Percentiles rank a stretch among this genome's conserved stretches.
These are phyloP conservation scores for Phytophthora crassamura DNA, from an alignment of 352 stramenopile genomes.

Conservation along the genomic window DNA sequence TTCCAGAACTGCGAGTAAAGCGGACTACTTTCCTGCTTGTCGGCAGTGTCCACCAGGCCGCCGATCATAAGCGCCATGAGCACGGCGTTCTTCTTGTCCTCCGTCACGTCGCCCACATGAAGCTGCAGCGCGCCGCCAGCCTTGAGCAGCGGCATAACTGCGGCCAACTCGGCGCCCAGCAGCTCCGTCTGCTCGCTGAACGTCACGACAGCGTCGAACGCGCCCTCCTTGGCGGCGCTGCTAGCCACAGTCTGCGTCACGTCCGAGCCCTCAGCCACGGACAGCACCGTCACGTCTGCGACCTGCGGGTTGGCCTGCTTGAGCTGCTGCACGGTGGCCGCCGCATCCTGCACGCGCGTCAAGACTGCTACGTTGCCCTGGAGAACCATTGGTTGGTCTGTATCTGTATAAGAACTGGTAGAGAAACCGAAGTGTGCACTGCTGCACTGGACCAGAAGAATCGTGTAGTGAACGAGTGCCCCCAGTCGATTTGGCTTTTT, in stretches of 20 bases:
- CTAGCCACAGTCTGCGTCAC: slow-evolving; percentile 50
- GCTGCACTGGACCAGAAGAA: slow-evolving; percentile 35
- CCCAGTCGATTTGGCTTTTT: slow-evolving; percentile 10
- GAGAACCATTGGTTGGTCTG: slow-evolving; percentile 45
- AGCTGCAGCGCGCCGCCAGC: slow-evolving; percentile 60
- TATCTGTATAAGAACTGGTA: no score
- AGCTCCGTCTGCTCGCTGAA: slow-evolving; percentile 62
- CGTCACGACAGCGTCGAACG: slow-evolving; percentile 62
- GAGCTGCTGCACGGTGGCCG: slow-evolving; percentile 50
- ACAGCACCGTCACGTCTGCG: slow-evolving; percentile 52
- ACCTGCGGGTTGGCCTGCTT: slow-evolving; percentile 51
- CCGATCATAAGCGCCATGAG: slow-evolving; percentile 85
- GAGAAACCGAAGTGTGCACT: slow-evolving; percentile 1
- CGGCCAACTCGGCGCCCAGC: slow-evolving; percentile 49
- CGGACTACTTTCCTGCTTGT: slow-evolving; percentile 40
- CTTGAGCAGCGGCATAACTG: slow-evolving; percentile 61
- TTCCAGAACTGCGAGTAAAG: slow-evolving; percentile 56
- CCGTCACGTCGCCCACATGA: slow-evolving; percentile 54
- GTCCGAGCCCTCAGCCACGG: slow-evolving; percentile 45
- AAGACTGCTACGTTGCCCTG: slow-evolving; percentile 61
- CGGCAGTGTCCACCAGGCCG: slow-evolving; percentile 69
- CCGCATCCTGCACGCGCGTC: slow-evolving; percentile 52
- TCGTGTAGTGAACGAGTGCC: slow-evolving; percentile 12
- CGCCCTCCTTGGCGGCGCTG: slow-evolving; percentile 32
- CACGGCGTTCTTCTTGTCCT: slow-evolving; percentile 75